Conservation (phyloP, 2,329 filamentous ascomycete species). For the Hymenoscyphus occultus region DNA sequence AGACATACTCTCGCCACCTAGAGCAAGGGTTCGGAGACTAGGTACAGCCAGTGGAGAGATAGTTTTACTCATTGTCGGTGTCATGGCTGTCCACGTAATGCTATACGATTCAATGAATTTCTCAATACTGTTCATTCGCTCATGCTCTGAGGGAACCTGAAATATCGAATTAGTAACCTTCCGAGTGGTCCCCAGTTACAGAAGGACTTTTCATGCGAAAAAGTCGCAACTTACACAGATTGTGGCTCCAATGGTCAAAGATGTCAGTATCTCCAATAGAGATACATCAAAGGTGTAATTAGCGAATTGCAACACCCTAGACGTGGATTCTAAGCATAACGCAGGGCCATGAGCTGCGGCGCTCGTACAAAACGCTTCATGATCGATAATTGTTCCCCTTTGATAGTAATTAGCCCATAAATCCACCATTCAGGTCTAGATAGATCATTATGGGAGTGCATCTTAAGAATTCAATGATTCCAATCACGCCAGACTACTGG, state of each 20-base stretch:
- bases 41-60: constrained; percentile 28
- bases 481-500: too few species aligned
- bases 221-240: constrained; percentile 32
- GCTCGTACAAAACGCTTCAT: constrained; percentile 16
- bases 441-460: too few species aligned
- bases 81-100: constrained; percentile 30
- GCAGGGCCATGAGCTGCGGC: constrained; percentile 10
- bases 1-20: constrained; percentile 38
- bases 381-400: constrained; percentile 24
- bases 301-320: constrained; percentile 14
- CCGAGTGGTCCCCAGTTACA: too few species aligned
- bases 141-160: constrained; percentile 38
- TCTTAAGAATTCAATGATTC: too few species aligned
- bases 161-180: too few species aligned
- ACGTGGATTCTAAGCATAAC: constrained; percentile 5
- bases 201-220: too few species aligned
- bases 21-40: constrained; percentile 25
- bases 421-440: constrained; percentile 1
- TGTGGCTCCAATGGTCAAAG: constrained; percentile 39
- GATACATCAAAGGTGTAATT: constrained; percentile 41
- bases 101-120: constrained; percentile 30
- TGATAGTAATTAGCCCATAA: constrained; percentile 26
- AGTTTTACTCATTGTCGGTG: constrained; percentile 33
- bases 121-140: constrained; percentile 39
- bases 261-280: constrained; percentile 36